Evolutionary conservation across 495 filamentous ascomycete genomes (phyloP), one percentile per base, ranked within the genome.

Genomic region (Halenospora varia): DNA sequence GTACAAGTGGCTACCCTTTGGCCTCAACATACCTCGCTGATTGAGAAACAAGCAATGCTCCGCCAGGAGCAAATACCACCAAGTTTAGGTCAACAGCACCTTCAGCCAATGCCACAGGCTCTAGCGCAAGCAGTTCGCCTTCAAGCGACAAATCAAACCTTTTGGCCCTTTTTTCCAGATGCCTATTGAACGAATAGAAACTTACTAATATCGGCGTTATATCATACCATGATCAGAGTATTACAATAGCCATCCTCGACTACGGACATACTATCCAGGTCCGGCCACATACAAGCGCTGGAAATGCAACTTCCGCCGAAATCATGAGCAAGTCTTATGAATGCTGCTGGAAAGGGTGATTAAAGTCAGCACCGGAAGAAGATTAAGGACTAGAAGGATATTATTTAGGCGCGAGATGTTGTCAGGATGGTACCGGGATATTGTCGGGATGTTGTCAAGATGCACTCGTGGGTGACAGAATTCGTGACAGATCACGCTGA

Each of bases 1-100:
- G 68, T 71, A 9, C 75, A 75, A 50, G 48, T 69, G 11, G 64
- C 73, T 6, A 66, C 70, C 1, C 76, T 76, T 51, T 59, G 71
- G n/a, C 55, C 77, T 15, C 70, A 73, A 48, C 57, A 68, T 26
- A 55, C 70, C 0, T 73, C 75, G 25, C 71, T 75, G 15, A 61
- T 74, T 20, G 70, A 75, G 44, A 55, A 63, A 2, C 42, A 55
- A 48, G 46, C 51, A 10, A 17, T 68, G 15, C 54, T 61, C 10
- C 70, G 67, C 18, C 71, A 67, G 10, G 50, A 72, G 48, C 13
- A 70, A 23, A 68, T 68, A 22, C 65, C 69, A 25, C 59, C 66
- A n/a, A n/a, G n/a, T n/a, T n/a, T n/a, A n/a, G n/a, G n/a, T n/a
- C n/a, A n/a, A n/a, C n/a, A n/a, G n/a, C n/a, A n/a, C 9, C 66